phyloP scores from a whole-genome alignment of 75 land plant genomes.

The Pinus tabuliformis region DNA sequence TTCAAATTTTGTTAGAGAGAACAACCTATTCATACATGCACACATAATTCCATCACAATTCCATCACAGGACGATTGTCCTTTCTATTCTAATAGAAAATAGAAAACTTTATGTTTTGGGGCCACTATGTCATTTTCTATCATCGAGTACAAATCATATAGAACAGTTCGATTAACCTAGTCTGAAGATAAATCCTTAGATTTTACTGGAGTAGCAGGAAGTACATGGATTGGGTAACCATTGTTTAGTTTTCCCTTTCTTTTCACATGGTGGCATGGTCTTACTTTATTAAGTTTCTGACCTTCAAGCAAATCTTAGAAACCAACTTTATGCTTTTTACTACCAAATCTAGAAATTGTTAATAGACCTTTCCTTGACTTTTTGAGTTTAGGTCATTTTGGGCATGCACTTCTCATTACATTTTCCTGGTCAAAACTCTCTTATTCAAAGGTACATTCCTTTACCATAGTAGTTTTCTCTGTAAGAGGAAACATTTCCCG shows the following conservation, averaged over 20 bases:
- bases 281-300: background rate
- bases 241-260: background rate
- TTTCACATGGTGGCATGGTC: conserved; percentile 1
- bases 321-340: conserved; percentile 4
- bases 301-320: background rate
- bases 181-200: background rate
- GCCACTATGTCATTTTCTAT: conserved; percentile 54
- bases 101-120: conserved; percentile 44
- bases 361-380: conserved; percentile 2
- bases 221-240: conserved; percentile 31
- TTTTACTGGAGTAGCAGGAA: conserved; percentile 21
- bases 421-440: background rate
- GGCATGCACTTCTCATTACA: background rate
- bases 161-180: conserved; percentile 6
- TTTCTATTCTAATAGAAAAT: conserved; percentile 28
- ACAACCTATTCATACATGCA: conserved; percentile 44
- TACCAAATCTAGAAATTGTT: background rate
- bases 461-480: background rate
- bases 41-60: conserved; percentile 64
- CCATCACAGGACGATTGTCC: conserved; percentile 15
- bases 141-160: conserved; percentile 64
- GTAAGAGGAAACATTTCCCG: background rate
- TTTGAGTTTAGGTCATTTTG: background rate
- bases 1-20: conserved; percentile 49
- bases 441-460: background rate